Evolutionary conservation across 2,329 filamentous ascomycete genomes (phyloP), one percentile per base, ranked within the genome.

Genomic region (Chrysoporthe austroafricana): DNA sequence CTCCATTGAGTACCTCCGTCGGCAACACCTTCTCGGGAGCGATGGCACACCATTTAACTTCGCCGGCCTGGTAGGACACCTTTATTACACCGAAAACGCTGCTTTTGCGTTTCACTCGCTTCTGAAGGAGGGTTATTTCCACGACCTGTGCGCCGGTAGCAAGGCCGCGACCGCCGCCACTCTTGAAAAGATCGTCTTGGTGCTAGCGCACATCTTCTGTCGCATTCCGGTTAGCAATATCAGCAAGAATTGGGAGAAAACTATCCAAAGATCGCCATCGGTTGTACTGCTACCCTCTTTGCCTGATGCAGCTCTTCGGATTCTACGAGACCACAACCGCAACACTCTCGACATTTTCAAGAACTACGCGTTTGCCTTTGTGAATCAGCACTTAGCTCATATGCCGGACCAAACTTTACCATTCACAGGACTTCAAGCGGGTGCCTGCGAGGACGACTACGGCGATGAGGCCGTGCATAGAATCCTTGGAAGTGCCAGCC

Each of bases 91-190:
- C 0, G 91, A 94, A 72, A 92, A 91, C 72, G 87, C 89, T 0
- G 88, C 87, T 5, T 94, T 94, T 74, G 90, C 91, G 0, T 92
- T 94, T 77, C 91, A 94, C 74, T 87, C 90, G 1, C 80, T 95
- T 11, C 79, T 95, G 1, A 90, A 88, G 68, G 86, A 85, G 2
- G 91, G 91, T 0, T 94, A 91, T 73, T 91, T 94, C 75, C 80
- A 83, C 69, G 62, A 81, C 32, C 77, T 94, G 0, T 92, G 90
- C 74, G 81, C 81, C 2, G 80, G 85, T 18, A 82, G 92, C 46
- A 77, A 85, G 56, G 78, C 75, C 3, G 83, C 84, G 18, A 81
- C 83, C 1, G 77, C 85, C 18, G 71, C 76, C 0, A 84, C 88
- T 0, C 75, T 91, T 3, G 78, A 82, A n/a, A 83, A 86, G 42